These are phyloP conservation scores for Diutina pseudorugosa DNA, from an alignment of 1,139 yeast genomes.

Conservation along the genomic window DNA sequence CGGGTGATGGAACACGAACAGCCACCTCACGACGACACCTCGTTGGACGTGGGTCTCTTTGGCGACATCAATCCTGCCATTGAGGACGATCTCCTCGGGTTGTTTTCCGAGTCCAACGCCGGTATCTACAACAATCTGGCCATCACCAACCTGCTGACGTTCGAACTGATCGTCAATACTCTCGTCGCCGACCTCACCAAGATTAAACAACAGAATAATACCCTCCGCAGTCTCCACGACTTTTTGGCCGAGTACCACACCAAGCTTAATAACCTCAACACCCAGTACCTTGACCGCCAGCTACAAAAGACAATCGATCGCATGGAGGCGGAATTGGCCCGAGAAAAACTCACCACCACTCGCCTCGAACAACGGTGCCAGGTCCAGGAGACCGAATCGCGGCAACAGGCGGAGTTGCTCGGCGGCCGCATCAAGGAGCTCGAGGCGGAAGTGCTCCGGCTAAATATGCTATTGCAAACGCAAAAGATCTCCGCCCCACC, in stretches of 20 bases:
- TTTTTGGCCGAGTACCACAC: constrained; percentile 20
- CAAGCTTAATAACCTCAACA: constrained; percentile 19
- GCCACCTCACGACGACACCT: constrained; percentile 4
- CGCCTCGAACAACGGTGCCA: constrained; percentile 17
- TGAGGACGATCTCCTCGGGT: constrained; percentile 44
- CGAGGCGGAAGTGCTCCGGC: constrained; percentile 6
- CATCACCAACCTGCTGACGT: constrained; percentile 39
- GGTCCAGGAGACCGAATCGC: constrained; percentile 5
- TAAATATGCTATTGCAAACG: constrained; percentile 3
- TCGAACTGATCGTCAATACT: constrained; percentile 27
- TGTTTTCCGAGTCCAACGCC: constrained; percentile 40
- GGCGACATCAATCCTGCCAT: constrained; percentile 59
- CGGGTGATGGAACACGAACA: constrained; percentile 10
- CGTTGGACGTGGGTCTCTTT: constrained; percentile 63
- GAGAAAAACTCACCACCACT: constrained; percentile 16
- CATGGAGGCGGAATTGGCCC: background rate
- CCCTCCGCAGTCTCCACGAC: constrained; percentile 19
- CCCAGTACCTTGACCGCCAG: constrained; percentile 15
- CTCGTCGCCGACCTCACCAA: constrained; percentile 19
- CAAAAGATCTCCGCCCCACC: background rate
- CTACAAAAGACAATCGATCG: constrained; percentile 6
- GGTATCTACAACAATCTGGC: constrained; percentile 57
- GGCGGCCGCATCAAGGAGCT: background rate
- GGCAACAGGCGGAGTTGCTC: background rate
- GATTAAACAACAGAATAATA: constrained; percentile 25